Conservation (phyloP, 75 land plant species). For the Adiantum capillusveneris region DNA sequence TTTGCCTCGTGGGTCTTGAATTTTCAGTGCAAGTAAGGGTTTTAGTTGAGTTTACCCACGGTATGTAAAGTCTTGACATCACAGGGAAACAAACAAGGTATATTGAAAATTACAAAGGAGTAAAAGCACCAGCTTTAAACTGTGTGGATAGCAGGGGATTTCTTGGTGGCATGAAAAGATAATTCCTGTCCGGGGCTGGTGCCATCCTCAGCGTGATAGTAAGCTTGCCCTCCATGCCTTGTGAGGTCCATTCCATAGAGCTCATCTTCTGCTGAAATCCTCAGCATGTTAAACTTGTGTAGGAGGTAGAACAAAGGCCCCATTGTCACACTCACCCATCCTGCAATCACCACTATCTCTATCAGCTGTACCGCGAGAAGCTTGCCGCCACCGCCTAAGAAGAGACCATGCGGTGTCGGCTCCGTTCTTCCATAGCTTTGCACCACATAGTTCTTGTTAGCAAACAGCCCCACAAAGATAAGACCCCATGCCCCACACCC, state of each 20-base stretch:
- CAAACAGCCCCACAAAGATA: constrained; percentile 70
- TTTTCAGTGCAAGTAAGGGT: no score
- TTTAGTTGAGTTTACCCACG: no score
- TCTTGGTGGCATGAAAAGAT: no score
- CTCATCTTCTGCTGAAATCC: constrained; percentile 29
- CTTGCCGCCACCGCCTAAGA: constrained; percentile 34
- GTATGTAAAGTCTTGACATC: no score
- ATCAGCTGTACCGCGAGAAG: neutral
- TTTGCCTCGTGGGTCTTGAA: no score
- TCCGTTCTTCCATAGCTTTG: no score
- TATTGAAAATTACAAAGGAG: no score
- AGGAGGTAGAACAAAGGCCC: constrained; percentile 23
- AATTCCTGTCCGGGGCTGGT: no score
- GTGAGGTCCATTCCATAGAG: constrained; percentile 34
- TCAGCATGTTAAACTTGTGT: constrained; percentile 18
- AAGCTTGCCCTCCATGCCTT: constrained; percentile 32
- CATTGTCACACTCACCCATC: constrained; percentile 39
- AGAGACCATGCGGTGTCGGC: constrained; percentile 1
- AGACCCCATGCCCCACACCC: constrained; percentile 94
- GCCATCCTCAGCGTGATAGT: constrained; percentile 13
- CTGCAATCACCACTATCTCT: constrained; percentile 18
- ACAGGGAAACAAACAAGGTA: no score
- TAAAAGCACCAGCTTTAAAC: no score
- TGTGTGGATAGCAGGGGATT: no score
- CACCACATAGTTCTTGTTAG: constrained; percentile 58